phyloP scores from a whole-genome alignment of 805 yeast species.

The Candida silvatica region DNA sequence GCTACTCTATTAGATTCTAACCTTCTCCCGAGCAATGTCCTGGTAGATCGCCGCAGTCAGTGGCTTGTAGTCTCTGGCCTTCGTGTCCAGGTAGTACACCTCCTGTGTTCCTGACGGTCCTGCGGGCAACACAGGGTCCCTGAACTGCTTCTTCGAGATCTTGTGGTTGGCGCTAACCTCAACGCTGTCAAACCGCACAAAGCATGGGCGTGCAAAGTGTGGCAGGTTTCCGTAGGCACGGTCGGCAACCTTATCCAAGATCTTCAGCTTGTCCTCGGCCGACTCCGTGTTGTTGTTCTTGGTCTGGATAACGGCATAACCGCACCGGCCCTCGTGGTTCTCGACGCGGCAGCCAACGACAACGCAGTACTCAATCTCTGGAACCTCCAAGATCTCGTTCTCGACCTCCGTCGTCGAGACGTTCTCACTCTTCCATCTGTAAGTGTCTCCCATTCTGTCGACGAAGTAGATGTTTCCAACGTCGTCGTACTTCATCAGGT shows the following conservation, averaged over 20 bases:
- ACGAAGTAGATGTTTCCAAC: constrained; percentile 73
- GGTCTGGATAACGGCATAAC: constrained; percentile 71
- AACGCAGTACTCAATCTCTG: constrained; percentile 53
- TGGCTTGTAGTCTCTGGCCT: constrained; percentile 39
- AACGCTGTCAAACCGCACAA: constrained; percentile 62
- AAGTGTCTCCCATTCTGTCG: constrained; percentile 91
- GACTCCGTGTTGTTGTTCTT: constrained; percentile 20
- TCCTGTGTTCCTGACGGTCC: constrained; percentile 52
- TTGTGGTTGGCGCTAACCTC: constrained; percentile 76
- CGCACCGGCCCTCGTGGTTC: constrained; percentile 90
- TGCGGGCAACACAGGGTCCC: constrained; percentile 60
- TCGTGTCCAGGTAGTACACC: constrained; percentile 59
- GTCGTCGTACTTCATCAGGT: constrained; percentile 60
- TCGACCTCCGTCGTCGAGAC: constrained; percentile 93
- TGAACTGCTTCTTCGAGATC: constrained; percentile 59
- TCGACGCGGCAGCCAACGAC: constrained; percentile 86
- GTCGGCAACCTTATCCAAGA: constrained; percentile 31
- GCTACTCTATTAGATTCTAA: constrained; percentile 13
- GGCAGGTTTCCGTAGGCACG: constrained; percentile 46
- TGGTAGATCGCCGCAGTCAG: constrained; percentile 54
- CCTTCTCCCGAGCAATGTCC: constrained; percentile 14
- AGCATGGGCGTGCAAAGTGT: constrained; percentile 77
- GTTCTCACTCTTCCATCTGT: constrained; percentile 94
- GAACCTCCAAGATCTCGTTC: constrained; percentile 46
- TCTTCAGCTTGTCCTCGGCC: constrained; percentile 16